A percentile compares a stretch with the other conserved stretches of the same genome.
Evolutionary conservation across 2,329 filamentous ascomycete genomes (phyloP).

Genomic region (Phymatotrichopsis omnivora): DNA sequence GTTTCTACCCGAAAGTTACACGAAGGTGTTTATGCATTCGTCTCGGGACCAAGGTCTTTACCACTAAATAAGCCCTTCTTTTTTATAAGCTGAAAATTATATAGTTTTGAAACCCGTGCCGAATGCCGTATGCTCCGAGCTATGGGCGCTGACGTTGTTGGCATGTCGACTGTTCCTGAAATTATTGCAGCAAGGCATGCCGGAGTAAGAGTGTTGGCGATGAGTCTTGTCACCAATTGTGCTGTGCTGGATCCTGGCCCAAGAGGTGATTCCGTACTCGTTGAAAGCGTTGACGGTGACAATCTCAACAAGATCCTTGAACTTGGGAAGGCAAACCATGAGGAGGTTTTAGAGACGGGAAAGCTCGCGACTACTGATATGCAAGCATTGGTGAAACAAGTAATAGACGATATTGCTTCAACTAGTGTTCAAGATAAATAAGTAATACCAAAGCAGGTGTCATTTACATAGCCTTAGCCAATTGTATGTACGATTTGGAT

Average conservation of each 20-base stretch:
- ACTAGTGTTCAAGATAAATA: neutral
- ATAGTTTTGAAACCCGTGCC: constrained; percentile 53
- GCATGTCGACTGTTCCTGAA: constrained; percentile 61
- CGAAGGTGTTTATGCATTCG: constrained; percentile 57
- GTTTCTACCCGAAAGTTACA: constrained; percentile 45
- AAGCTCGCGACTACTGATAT: constrained; percentile 51
- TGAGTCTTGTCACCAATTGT: constrained; percentile 57
- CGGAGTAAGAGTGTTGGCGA: constrained; percentile 52
- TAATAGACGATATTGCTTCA: constrained; percentile 3
- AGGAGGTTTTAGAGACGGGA: constrained; percentile 55
- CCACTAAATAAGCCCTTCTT: constrained; percentile 24
- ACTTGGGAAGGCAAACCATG: constrained; percentile 52
- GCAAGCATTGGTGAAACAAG: constrained; percentile 40
- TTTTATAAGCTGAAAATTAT: constrained; percentile 17
- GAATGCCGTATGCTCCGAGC: constrained; percentile 53
- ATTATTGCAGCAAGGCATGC: constrained; percentile 56
- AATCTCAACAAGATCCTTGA: constrained; percentile 47
- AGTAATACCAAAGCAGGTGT: neutral
- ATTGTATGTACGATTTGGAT: neutral
- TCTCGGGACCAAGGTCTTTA: constrained; percentile 51
- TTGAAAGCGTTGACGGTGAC: constrained; percentile 42
- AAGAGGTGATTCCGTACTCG: constrained; percentile 46
- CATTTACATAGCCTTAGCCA: neutral
- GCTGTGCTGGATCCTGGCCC: constrained; percentile 50
- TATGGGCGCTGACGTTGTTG: constrained; percentile 57